Percentiles rank a stretch among this genome's conserved stretches.
Conservation (phyloP, 768 basidiomycete species). For the Naganishia onofrii region DNA sequence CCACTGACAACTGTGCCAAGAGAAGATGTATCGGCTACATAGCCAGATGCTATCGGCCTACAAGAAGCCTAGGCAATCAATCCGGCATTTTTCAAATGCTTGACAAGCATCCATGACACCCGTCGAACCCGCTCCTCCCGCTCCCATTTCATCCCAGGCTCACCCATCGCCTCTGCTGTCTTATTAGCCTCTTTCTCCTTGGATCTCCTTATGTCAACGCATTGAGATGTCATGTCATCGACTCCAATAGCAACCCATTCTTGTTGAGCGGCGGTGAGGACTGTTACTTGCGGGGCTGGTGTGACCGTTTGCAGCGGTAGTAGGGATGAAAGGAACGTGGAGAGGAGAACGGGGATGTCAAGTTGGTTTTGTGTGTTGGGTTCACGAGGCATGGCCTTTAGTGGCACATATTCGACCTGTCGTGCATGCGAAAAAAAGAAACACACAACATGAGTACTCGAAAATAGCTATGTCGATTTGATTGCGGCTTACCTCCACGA, state of each 20-base stretch:
- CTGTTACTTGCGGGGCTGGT: conserved; percentile 15
- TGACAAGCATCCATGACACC: conserved; percentile 11
- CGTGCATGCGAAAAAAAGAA: not conserved
- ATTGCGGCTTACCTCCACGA: conserved; percentile 7
- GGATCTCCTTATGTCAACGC: not conserved
- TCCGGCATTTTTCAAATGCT: conserved; percentile 15
- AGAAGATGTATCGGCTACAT: not conserved
- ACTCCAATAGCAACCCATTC: conserved; percentile 19
- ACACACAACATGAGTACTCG: not conserved
- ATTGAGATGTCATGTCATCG: not conserved
- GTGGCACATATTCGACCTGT: conserved; percentile 14
- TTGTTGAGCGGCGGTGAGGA: conserved; percentile 4
- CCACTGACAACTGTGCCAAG: too few species aligned
- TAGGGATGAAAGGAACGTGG: conserved; percentile 2
- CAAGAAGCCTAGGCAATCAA: not conserved
- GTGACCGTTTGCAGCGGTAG: conserved; percentile 14
- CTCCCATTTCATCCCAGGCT: conserved; percentile 16
- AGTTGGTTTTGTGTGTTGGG: not conserved
- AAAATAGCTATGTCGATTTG: not conserved
- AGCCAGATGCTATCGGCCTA: not conserved
- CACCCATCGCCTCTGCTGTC: not conserved
- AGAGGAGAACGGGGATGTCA: conserved; percentile 16
- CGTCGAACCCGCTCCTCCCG: conserved; percentile 7
- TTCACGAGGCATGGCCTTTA: conserved; percentile 12
- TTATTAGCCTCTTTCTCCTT: not conserved